Base-by-base conservation (phyloP, 1,139 yeast genomes). In the Hemisphaericaspora xylanilytica region DNA sequence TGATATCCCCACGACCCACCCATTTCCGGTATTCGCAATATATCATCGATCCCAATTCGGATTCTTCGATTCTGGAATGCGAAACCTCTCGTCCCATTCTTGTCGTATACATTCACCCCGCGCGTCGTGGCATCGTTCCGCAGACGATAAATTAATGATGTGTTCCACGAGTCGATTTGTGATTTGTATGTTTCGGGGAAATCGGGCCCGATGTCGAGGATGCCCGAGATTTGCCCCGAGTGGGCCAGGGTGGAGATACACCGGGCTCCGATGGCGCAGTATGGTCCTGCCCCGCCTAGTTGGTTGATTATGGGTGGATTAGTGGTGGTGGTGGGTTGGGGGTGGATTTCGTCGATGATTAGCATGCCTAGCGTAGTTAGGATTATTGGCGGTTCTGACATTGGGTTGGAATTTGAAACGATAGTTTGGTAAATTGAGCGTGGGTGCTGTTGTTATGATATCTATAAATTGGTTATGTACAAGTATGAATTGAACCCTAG, bases 281-380 rank as follows among this genome's bases (percentile, higher is more conserved):
- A 90, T 0, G 92, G 77, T 0, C 96, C 97, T 1, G 90, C 97
- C 0, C 97, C 97, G 0, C 97, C 97, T 32, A 87, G 70, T 7
- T 89, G 70, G 53, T 86, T 65, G 37, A 60, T 56, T 20, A 77
- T 75, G 0, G 76, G 52, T 2, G 61, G 57, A 5, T 71, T 63
- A 16, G 67, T 61, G 35, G 70, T 63, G 7, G 64, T 54, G 61
- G 55, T 0, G 75, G 70, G 51, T 77, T n/a, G n/a, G n/a, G n/a
- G 81, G 40, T 78, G 80, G 50, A 89, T 87, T 47, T 87, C 96
- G 58, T 90, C 97, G n/a, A 90, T 75, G 51, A 90, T 88, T 60
- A 88, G 85, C 89, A 90, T 84, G 36, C 97, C 97, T 61, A 86
- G 66, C 1, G 94, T 76, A 11, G 81, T 67, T 45, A 82, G 67